Percentiles rank a stretch among this genome's conserved stretches.
Evolutionary conservation across 2,329 filamentous ascomycete species (phyloP).

Genomic region (Pestalotiopsis sp.): DNA sequence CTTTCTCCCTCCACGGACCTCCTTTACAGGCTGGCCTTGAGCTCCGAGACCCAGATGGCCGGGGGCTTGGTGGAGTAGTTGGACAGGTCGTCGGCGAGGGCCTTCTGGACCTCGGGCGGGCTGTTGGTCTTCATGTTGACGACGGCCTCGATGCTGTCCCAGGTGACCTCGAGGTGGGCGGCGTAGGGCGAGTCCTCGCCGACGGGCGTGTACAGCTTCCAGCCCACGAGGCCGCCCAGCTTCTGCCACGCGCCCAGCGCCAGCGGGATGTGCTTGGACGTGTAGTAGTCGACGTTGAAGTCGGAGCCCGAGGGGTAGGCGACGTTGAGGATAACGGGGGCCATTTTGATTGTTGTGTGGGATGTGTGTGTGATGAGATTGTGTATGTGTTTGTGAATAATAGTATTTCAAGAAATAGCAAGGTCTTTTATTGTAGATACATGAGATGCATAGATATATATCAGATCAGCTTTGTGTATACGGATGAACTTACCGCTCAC

Average conservation of each 20-base stretch:
- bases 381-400: neutral
- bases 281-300: slow-evolving; percentile 19
- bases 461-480: neutral
- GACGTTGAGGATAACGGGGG: slow-evolving; percentile 5
- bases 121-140: slow-evolving; percentile 6
- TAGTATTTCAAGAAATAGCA: neutral
- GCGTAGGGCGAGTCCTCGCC: slow-evolving; percentile 16
- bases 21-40: neutral
- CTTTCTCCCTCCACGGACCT: neutral
- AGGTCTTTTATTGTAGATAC: no score
- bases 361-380: neutral
- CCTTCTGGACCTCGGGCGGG: slow-evolving; percentile 9
- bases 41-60: slow-evolving; percentile 9
- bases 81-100: slow-evolving; percentile 13
- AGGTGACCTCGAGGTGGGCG: slow-evolving; percentile 15
- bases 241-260: neutral
- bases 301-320: slow-evolving; percentile 18
- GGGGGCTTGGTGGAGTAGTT: slow-evolving; percentile 17
- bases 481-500: neutral
- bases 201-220: slow-evolving; percentile 5
- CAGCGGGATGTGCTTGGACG: slow-evolving; percentile 16
- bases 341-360: neutral
- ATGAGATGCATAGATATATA: no score
- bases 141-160: slow-evolving; percentile 13
- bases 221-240: neutral